These are phyloP conservation scores for Pythium dissotocum DNA, from an alignment of 352 stramenopile genomes.

Conservation along the genomic window DNA sequence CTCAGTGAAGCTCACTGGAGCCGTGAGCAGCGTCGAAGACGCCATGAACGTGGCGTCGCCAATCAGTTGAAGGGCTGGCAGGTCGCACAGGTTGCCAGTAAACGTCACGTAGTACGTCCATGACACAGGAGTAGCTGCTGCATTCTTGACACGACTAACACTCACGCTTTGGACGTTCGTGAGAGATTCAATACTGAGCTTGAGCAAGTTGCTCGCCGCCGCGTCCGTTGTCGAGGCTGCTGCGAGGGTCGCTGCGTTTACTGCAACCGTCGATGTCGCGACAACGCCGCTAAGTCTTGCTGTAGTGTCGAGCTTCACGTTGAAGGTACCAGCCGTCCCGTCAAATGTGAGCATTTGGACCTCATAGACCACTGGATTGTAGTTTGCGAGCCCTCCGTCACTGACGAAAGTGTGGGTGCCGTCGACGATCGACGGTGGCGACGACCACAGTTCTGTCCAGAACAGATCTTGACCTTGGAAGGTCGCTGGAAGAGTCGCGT, in stretches of 20 bases:
- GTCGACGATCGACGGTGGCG: constrained; percentile 72
- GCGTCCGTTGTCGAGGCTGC: constrained; percentile 39
- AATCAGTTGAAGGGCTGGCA: constrained; percentile 63
- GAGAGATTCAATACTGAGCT: constrained; percentile 82
- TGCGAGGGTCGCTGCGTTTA: constrained; percentile 49
- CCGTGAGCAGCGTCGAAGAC: constrained; percentile 37
- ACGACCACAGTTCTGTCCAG: constrained; percentile 95
- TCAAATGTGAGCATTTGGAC: constrained; percentile 88
- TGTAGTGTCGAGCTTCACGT: constrained; percentile 73
- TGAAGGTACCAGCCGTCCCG: constrained; percentile 58
- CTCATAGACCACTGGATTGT: constrained; percentile 91
- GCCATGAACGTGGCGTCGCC: constrained; percentile 47
- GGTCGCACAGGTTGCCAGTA: constrained; percentile 80
- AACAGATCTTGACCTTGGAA: constrained; percentile 94
- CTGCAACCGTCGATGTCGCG: constrained; percentile 39
- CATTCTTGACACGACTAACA: constrained; percentile 57
- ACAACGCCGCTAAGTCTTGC: constrained; percentile 45
- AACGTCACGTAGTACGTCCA: constrained; percentile 90
- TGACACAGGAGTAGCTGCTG: constrained; percentile 20
- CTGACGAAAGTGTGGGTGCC: constrained; percentile 90
- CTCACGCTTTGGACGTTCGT: constrained; percentile 82
- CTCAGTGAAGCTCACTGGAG: constrained; percentile 51
- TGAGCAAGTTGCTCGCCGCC: constrained; percentile 68
- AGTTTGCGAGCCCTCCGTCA: constrained; percentile 90
- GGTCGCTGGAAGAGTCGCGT: constrained; percentile 65